Evolutionary conservation across 495 filamentous ascomycete genomes (phyloP).

Genomic region (Friedmanniomyces simplex): DNA sequence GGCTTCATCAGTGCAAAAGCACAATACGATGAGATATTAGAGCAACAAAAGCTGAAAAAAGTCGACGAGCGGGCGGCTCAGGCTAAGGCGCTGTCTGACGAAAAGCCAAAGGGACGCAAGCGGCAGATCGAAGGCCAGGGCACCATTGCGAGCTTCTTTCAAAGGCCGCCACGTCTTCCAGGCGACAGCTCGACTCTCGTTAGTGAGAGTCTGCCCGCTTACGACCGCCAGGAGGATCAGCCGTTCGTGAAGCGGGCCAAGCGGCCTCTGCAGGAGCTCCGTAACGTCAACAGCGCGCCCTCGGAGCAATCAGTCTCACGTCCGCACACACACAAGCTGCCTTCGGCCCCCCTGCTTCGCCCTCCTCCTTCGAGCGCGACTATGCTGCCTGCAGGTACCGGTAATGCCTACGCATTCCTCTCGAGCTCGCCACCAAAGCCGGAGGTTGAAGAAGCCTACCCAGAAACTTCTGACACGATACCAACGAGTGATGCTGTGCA

Average conservation of each 20-base stretch:
- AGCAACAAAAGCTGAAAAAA: constrained; percentile 17
- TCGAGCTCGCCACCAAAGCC: constrained; percentile 36
- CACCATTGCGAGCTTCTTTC: constrained; percentile 39
- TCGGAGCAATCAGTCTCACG: not conserved
- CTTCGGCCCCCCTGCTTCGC: not conserved
- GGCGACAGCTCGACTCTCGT: not conserved
- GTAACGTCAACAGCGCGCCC: constrained; percentile 9
- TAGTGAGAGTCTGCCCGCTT: too few species aligned
- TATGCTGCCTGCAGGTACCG: not conserved
- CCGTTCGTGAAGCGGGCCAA: not conserved
- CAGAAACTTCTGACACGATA: not conserved
- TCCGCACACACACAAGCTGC: not conserved
- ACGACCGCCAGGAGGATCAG: not conserved
- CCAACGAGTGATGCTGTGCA: not conserved
- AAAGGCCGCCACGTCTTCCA: constrained; percentile 5
- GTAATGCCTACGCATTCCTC: constrained; percentile 31
- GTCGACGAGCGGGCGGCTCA: constrained; percentile 18
- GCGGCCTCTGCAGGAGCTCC: constrained; percentile 17
- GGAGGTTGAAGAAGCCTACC: constrained; percentile 6
- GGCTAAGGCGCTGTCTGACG: not conserved
- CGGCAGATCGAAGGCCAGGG: constrained; percentile 36
- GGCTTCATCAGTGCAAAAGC: constrained; percentile 27
- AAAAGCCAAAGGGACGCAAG: constrained; percentile 10
- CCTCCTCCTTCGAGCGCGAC: constrained; percentile 5
- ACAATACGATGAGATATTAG: constrained; percentile 20